Evolutionary conservation across 2,329 filamentous ascomycete species (phyloP).

Genomic region (Ceratocystis variospora): DNA sequence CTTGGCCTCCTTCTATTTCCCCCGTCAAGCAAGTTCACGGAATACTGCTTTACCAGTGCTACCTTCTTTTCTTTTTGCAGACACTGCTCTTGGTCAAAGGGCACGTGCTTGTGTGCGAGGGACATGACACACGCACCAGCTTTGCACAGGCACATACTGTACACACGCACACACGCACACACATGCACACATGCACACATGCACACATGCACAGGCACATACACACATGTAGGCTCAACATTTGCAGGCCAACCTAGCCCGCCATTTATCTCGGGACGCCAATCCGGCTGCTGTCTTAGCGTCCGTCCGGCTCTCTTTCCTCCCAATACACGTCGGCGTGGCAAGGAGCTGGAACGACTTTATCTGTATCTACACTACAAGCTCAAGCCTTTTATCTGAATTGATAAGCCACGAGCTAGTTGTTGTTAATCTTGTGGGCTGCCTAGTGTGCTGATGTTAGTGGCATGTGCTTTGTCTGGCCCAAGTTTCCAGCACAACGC

Average conservation of each 20-base stretch:
- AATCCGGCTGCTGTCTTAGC: not conserved
- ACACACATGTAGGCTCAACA: not conserved
- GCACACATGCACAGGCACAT: no score
- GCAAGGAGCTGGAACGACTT: not conserved
- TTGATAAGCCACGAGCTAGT: no score
- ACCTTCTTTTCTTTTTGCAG: not conserved
- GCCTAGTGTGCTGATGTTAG: not conserved
- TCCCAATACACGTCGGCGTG: not conserved
- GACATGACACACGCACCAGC: constrained; percentile 2
- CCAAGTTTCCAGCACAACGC: not conserved
- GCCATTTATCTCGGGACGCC: not conserved
- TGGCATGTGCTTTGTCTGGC: not conserved
- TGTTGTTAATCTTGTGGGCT: not conserved
- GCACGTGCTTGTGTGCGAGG: not conserved
- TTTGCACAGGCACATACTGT: not conserved
- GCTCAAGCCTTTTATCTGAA: no score
- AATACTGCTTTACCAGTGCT: constrained; percentile 1
- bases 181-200: no score
- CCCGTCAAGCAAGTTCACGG: not conserved
- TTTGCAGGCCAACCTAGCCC: not conserved
- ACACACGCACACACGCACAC: not conserved
- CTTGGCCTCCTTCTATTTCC: not conserved
- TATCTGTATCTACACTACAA: not conserved
- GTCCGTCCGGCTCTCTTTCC: not conserved
- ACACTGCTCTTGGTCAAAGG: not conserved